These are phyloP conservation scores for Chaetomium cochliodes DNA, from an alignment of 495 filamentous ascomycete species.

Conservation along the genomic window DNA sequence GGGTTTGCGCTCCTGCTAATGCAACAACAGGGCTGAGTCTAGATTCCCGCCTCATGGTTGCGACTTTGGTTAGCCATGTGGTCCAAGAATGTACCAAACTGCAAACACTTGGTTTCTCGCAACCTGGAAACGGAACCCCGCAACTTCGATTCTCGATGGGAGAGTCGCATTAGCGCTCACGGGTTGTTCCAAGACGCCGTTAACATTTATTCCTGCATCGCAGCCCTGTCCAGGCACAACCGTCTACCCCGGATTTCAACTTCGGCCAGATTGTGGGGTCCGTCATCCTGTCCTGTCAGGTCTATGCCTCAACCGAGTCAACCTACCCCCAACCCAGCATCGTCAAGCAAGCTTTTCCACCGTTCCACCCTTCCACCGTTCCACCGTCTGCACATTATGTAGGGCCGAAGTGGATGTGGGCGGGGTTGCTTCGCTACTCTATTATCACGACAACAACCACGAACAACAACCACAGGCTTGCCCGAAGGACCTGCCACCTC, in stretches of 20 bases:
- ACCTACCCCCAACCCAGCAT: not conserved
- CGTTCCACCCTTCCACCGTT: not conserved
- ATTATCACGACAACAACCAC: not conserved
- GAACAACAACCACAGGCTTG: not conserved
- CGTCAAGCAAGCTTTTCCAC: constrained; percentile 3
- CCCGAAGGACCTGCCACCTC: not conserved
- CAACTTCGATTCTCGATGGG: no score
- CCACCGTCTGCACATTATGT: not conserved
- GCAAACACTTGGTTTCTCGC: no score
- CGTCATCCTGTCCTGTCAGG: no score
- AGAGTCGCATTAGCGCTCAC: no score
- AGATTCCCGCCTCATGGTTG: not conserved
- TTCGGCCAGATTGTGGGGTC: constrained; percentile 11
- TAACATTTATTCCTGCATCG: no score
- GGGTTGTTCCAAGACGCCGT: no score
- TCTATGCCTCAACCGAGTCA: no score
- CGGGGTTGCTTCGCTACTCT: not conserved
- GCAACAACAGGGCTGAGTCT: not conserved
- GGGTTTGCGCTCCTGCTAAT: not conserved
- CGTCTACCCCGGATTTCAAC: constrained; percentile 1
- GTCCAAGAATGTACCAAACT: no score
- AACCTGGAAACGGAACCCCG: no score
- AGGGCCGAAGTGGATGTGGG: constrained; percentile 18
- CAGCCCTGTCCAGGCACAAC: no score
- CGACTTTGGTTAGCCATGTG: no score